phyloP scores from a whole-genome alignment of 2,329 filamentous ascomycete genomes.

The Albifimbria verrucaria region DNA sequence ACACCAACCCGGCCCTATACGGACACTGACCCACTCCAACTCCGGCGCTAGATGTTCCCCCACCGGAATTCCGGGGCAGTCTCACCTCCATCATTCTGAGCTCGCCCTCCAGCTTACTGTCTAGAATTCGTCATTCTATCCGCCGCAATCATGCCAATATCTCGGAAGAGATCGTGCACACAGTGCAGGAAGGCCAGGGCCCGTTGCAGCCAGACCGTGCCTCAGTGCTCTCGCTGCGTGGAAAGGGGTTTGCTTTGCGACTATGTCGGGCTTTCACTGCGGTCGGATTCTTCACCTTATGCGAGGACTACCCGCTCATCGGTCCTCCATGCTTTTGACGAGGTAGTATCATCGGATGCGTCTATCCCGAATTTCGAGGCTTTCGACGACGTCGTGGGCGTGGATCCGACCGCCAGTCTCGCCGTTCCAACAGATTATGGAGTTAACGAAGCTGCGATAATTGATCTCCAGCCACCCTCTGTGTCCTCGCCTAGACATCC shows the following conservation, averaged over 20 bases:
- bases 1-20: no score
- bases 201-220: constrained; percentile 9
- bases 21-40: constrained; percentile 4
- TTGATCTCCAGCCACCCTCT: no score
- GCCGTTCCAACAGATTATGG: no score
- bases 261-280: constrained; percentile 3
- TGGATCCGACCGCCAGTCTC: no score
- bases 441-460: no score
- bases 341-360: no score
- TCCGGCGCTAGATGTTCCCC: constrained; percentile 2
- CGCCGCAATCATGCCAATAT: constrained; percentile 9
- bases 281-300: not conserved
- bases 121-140: not conserved
- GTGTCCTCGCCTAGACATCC: no score
- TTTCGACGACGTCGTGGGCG: no score
- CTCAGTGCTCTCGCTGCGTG: constrained; percentile 10
- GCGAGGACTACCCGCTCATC: not conserved
- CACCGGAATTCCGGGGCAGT: constrained; percentile 5
- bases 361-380: no score
- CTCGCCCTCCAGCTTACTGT: no score
- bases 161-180: constrained; percentile 13
- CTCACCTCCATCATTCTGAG: not conserved
- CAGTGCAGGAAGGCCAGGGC: constrained; percentile 11
- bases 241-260: constrained; percentile 6
- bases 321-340: not conserved